phyloP scores from a whole-genome alignment of 805 yeast species.

The Ogataea salicorniae region DNA sequence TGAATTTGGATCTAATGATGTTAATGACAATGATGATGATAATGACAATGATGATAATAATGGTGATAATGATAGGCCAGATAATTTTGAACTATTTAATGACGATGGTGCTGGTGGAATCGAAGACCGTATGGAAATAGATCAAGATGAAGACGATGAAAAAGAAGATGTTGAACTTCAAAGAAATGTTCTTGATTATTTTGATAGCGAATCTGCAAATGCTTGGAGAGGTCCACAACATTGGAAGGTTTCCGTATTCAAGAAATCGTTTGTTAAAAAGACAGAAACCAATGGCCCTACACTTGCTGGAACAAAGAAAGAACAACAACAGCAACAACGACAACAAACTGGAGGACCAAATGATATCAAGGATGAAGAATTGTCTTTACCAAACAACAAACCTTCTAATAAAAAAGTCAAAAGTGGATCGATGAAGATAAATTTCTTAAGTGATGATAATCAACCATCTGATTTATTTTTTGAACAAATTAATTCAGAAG shows the following conservation, averaged over 20 bases:
- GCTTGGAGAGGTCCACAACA: conserved; percentile 88
- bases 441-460: too few relatives aligned
- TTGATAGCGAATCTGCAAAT: conserved; percentile 59
- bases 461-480: too few relatives aligned
- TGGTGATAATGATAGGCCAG: background rate
- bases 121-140: background rate
- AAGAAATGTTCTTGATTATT: conserved; percentile 67
- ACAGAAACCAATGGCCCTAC: conserved; percentile 28
- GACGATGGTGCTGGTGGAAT: background rate
- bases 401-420: too few relatives aligned
- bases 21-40: background rate
- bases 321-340: too few relatives aligned
- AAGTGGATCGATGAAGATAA: too few relatives aligned
- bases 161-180: background rate
- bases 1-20: background rate
- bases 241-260: conserved; percentile 71
- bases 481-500: conserved; percentile 10
- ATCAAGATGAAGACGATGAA: conserved; percentile 1
- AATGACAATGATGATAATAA: background rate
- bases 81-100: background rate
- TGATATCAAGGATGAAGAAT: too few relatives aligned
- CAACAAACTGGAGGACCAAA: too few relatives aligned
- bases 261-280: conserved; percentile 26
- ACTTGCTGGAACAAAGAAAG: too few relatives aligned
- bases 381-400: too few relatives aligned